Evolutionary conservation across 257 asterid genomes (phyloP).

Genomic region (Gynochthodes officinalis): DNA sequence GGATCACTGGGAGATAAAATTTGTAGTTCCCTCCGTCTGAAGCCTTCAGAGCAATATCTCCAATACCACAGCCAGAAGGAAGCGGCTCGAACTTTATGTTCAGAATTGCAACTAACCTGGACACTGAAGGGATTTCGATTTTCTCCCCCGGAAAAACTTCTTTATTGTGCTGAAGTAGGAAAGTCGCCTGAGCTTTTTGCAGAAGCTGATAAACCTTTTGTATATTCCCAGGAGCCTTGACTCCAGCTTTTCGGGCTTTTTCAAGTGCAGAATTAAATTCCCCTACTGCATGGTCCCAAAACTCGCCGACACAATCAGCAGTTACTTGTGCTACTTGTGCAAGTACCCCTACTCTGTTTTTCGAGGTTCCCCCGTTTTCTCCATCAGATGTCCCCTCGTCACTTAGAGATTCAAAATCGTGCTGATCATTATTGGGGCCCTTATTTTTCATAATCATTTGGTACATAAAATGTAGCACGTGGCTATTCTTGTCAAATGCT

Average conservation of each 20-base stretch:
- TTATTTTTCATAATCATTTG: not conserved
- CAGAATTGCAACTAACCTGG: not conserved
- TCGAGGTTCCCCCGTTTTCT: no score
- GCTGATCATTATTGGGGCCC: no score
- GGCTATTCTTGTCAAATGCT: no score
- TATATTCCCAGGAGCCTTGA: not conserved
- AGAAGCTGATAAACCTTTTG: not conserved
- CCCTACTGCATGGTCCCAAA: not conserved
- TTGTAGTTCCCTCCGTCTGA: not conserved
- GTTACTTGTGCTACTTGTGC: no score
- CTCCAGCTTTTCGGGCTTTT: not conserved
- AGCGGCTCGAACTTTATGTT: not conserved
- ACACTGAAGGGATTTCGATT: not conserved
- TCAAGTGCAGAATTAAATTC: no score
- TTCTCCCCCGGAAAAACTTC: not conserved
- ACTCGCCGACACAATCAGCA: no score
- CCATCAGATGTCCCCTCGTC: no score
- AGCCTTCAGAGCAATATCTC: not conserved
- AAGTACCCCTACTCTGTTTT: not conserved
- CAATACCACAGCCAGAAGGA: not conserved
- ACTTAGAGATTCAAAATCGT: no score
- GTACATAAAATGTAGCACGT: no score
- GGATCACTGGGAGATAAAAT: conserved; percentile 4
- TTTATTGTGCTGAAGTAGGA: not conserved
- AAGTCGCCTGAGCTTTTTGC: not conserved